Percentiles rank a stretch among this genome's conserved stretches.
phyloP scores from a whole-genome alignment of 225 moss, liverwort and hornwort species.

The Straminergon stramineum region DNA sequence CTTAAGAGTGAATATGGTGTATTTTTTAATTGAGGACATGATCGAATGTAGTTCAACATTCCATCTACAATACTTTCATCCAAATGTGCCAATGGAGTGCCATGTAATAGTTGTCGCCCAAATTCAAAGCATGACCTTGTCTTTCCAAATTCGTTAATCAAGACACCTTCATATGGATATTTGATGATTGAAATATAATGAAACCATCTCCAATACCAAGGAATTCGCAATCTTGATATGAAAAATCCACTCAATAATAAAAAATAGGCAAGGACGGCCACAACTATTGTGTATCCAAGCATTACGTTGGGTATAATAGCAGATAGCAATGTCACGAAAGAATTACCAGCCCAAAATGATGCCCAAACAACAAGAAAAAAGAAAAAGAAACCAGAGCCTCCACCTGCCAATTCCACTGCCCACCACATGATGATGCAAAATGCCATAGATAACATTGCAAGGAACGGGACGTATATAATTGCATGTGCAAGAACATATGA shows the following conservation, averaged over 20 bases:
- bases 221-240: conserved; percentile 43
- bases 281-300: conserved; percentile 56
- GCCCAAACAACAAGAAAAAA: conserved; percentile 15
- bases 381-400: conserved; percentile 12
- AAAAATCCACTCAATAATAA: conserved; percentile 79
- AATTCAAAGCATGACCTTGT: conserved; percentile 40
- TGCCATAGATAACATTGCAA: conserved; percentile 33
- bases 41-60: conserved; percentile 11
- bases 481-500: conserved; percentile 63
- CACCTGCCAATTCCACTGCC: conserved; percentile 53
- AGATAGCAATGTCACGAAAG: conserved; percentile 62
- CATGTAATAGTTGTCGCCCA: conserved; percentile 36
- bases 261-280: conserved; percentile 65
- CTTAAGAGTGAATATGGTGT: conserved; percentile 24
- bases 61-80: conserved; percentile 17
- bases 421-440: conserved; percentile 63
- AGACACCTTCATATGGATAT: conserved; percentile 72
- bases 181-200: conserved; percentile 79
- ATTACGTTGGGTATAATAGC: conserved; percentile 56
- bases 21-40: background rate
- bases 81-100: conserved; percentile 42
- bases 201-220: conserved; percentile 76
- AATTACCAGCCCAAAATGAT: conserved; percentile 20
- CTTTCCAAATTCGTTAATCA: conserved; percentile 58
- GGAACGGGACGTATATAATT: conserved; percentile 61